Percentiles rank a stretch among this genome's conserved stretches.
phyloP scores from a whole-genome alignment of 441 rosid genomes.

The Hura crepitans region DNA sequence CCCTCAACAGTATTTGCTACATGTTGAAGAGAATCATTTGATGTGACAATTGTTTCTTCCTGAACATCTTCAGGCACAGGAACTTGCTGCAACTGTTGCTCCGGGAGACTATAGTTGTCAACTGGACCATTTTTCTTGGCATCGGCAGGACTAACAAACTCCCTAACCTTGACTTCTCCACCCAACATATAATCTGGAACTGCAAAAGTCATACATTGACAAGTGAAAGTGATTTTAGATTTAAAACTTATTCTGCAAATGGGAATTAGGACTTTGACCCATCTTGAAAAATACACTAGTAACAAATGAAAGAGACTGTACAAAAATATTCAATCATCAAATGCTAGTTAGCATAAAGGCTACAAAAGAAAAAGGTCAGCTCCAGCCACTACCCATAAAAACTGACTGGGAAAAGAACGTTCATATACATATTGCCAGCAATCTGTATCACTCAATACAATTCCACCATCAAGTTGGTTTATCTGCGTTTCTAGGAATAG shows the following conservation, averaged over 20 bases:
- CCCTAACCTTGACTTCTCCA: slow-evolving; percentile 42
- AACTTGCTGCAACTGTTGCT: slow-evolving; percentile 38
- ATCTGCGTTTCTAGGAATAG: no score
- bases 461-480: no score
- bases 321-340: background rate
- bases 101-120: slow-evolving; percentile 42
- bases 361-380: background rate
- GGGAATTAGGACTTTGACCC: background rate
- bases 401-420: background rate
- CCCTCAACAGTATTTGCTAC: slow-evolving; percentile 31
- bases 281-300: background rate
- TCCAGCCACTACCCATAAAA: background rate
- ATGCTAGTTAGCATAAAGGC: background rate
- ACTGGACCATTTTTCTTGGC: slow-evolving; percentile 43
- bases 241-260: background rate
- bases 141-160: slow-evolving; percentile 36
- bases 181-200: slow-evolving; percentile 49
- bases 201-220: slow-evolving; percentile 26
- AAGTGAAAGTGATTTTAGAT: slow-evolving; percentile 3
- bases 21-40: slow-evolving; percentile 35
- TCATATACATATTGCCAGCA: background rate
- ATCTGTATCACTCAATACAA: no score
- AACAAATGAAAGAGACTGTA: background rate
- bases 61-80: slow-evolving; percentile 32
- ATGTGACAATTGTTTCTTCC: slow-evolving; percentile 34